These are phyloP conservation scores for Volutella citrinella DNA, from an alignment of 2,329 filamentous ascomycete genomes.

Conservation along the genomic window DNA sequence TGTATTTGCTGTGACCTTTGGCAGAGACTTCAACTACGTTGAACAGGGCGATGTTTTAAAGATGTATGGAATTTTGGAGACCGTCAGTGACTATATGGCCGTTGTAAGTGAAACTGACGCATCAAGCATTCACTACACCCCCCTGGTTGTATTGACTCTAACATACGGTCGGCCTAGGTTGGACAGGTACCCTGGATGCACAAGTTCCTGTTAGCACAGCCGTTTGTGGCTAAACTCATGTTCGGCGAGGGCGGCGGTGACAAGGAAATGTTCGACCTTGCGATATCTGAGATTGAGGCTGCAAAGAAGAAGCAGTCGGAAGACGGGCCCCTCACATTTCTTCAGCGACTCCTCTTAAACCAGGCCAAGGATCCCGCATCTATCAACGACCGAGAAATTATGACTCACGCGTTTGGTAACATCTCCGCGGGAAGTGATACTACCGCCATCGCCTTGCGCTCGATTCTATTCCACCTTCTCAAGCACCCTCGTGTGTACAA, in stretches of 20 bases:
- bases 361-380: constrained; percentile 1
- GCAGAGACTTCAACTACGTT: constrained; percentile 3
- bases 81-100: constrained; percentile 5
- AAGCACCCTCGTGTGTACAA: neutral
- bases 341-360: constrained; percentile 4
- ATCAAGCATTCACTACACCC: too few species aligned
- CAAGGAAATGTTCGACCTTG: constrained; percentile 1
- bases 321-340: constrained; percentile 5
- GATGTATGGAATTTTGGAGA: constrained; percentile 4
- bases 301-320: constrained; percentile 1
- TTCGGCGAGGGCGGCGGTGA: too few species aligned
- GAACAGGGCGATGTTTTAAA: constrained; percentile 4
- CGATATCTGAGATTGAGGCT: neutral
- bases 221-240: neutral
- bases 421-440: constrained; percentile 5
- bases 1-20: constrained; percentile 4
- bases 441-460: constrained; percentile 4
- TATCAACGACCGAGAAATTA: constrained; percentile 6
- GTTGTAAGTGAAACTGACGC: constrained; percentile 2
- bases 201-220: constrained; percentile 5
- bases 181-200: constrained; percentile 6
- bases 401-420: constrained; percentile 5
- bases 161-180: too few species aligned
- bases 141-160: too few species aligned
- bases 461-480: neutral